Base-by-base conservation (phyloP, 352 stramenopile species). In the Phytophthora pisi region DNA sequence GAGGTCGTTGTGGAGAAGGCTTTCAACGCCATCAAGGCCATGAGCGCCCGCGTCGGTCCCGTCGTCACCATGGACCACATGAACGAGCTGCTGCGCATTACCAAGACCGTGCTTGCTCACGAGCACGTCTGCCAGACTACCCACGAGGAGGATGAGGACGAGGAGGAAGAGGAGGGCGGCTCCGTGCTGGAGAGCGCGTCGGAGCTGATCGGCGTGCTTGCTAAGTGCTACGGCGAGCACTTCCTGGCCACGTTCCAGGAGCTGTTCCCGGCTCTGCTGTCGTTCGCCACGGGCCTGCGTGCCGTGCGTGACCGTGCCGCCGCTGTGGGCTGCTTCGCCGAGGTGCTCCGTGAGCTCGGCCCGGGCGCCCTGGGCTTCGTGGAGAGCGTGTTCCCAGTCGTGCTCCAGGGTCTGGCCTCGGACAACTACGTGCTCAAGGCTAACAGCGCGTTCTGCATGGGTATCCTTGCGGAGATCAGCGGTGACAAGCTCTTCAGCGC, bases 361-460 rank as follows among this genome's bases (percentile, higher is more conserved):
- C 74, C 75, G 80, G 88, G 68, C 16, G 74, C 72, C 47, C 82
- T 97, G n/a, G 74, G 90, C 56, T 98, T 95, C 66, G 81, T 96
- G 36, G 78, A 90, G 51, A 79, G 92, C 18, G 96, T 98, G 51
- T 93, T 97, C 65, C 95, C 94, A 6, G 89, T 97, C 3, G 87
- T 97, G 47, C 77, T 98, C 51, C 89, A 97, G 67, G 92, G 91
- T 11, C 81, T 98, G 40, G 82, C 81, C 34, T 96, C 97, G 66
- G 82, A 96, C 64, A 96, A 98, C 72, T 91, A 94, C 47, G 95
- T 97, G 57, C 84, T 98, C 16, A 96, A 96, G 72, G 86, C 95
- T 51, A 99, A 99, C 84, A 95, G 94, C 65, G 95, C 96, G 15
- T 99, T 98, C 77, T 98, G 93, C 72, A 82, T 98, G 61, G 96